phyloP scores from a whole-genome alignment of 257 asterid genomes.

The Solanum corneliomulleri region DNA sequence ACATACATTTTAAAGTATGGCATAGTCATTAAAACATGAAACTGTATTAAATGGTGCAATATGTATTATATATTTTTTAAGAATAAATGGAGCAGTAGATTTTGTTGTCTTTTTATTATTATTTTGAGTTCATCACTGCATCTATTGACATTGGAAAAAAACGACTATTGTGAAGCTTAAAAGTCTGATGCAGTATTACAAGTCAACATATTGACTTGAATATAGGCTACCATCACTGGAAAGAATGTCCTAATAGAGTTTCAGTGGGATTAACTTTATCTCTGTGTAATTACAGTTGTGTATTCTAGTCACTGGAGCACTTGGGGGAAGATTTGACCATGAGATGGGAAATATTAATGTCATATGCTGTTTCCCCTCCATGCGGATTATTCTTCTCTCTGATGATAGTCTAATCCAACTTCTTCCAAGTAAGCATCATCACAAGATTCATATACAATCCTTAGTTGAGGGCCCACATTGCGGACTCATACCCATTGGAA shows the following conservation, averaged over 20 bases:
- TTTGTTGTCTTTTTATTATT: neutral
- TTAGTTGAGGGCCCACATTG: constrained; percentile 83
- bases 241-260: neutral
- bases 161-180: too few species aligned
- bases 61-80: neutral
- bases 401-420: constrained; percentile 87
- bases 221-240: neutral
- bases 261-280: neutral
- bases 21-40: neutral
- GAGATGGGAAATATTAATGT: constrained; percentile 86
- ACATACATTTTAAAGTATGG: neutral
- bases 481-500: constrained; percentile 72
- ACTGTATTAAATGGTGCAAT: neutral
- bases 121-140: neutral
- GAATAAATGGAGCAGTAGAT: neutral
- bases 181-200: neutral
- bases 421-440: constrained; percentile 61
- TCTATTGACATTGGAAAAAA: neutral
- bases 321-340: constrained; percentile 97
- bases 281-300: constrained; percentile 38
- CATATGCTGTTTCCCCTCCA: constrained; percentile 48
- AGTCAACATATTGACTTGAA: neutral
- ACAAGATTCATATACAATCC: constrained; percentile 50
- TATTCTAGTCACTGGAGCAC: constrained; percentile 87
- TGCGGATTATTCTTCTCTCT: constrained; percentile 56